Base-by-base conservation (phyloP, 2,329 filamentous ascomycete species). In the Monosporascus sp. region DNA sequence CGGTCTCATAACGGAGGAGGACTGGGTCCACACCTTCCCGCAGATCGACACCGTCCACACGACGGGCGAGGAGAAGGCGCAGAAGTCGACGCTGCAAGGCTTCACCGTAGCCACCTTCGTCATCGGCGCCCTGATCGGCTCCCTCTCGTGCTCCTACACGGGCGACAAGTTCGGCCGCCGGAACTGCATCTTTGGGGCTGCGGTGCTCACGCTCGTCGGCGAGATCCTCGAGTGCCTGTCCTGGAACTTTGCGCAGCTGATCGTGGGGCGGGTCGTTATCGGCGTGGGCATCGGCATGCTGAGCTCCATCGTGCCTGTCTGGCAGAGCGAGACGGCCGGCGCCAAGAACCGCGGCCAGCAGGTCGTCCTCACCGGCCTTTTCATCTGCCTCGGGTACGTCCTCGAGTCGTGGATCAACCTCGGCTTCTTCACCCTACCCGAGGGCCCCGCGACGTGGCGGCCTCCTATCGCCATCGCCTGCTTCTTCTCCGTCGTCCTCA, bases 341-440 rank as follows among this genome's bases (percentile, higher is more conserved):
- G 66, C 73, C 9, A 67, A 68, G 39, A 70, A 76, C 57, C 70
- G 76, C 35, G 77, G 77, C 35, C 63, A 63, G n/a, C 65, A 71
- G 50, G 70, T 74, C 39, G 68, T 72, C 15, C 60, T 72, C 1
- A 65, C 66, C 17, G 71, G 69, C 17, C 52, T 70, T 3, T 70
- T 70, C 56, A 70, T 70, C 41, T 68, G 67, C 35, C 55, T 69
- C 25, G 68, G 69, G 24, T 70, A 66, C 52, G 69, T 71, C 5
- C 63, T 76, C 20, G 71, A 72, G 48, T 69, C 70, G 11, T 77
- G 74, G 74, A 70, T 76, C 55, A 68, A 76, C 61, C 64, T 76
- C 18, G 74, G 69, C n/a, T 75, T 75, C 60, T 75, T 64, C 57
- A 64, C 63, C 55, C 60, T 60, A 46, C 50, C 58, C 14, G 55